phyloP scores from a whole-genome alignment of 257 asterid species.

The Capsicum rhomboideum region DNA sequence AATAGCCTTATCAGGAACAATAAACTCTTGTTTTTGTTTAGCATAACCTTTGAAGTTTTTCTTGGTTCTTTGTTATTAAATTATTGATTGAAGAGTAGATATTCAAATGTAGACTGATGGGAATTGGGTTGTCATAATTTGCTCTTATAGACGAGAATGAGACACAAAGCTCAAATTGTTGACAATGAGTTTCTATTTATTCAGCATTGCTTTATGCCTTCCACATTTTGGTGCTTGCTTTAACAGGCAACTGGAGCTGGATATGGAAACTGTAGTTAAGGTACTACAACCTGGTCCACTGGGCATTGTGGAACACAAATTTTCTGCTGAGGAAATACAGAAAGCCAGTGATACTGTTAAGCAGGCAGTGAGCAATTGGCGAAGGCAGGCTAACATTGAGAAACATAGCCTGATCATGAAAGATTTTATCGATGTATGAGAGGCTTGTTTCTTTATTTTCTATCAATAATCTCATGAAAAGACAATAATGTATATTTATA shows the following conservation, averaged over 20 bases:
- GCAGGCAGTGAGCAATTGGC: conserved; percentile 71
- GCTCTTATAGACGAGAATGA: background rate
- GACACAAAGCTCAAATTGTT: background rate
- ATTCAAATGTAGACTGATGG: background rate
- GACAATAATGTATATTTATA: background rate
- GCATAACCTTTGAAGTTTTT: background rate
- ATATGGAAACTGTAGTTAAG: conserved; percentile 78
- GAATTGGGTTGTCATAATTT: background rate
- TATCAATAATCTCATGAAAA: background rate
- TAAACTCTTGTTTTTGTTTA: background rate
- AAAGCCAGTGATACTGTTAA: conserved; percentile 55
- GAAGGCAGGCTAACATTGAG: conserved; percentile 46
- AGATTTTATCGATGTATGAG: conserved; percentile 46
- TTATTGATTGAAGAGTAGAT: background rate
- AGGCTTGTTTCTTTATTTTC: background rate
- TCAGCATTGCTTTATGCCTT: background rate
- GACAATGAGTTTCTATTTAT: background rate
- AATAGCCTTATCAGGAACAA: background rate
- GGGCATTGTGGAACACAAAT: conserved; percentile 89
- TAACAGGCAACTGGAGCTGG: conserved; percentile 78
- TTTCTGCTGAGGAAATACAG: conserved; percentile 61
- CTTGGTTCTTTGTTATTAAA: background rate
- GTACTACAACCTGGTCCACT: conserved; percentile 90
- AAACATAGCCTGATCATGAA: conserved; percentile 56
- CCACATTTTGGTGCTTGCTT: background rate